These are phyloP conservation scores for Mycosphaerella sp. DNA, from an alignment of 2,329 filamentous ascomycete species.

Conservation along the genomic window DNA sequence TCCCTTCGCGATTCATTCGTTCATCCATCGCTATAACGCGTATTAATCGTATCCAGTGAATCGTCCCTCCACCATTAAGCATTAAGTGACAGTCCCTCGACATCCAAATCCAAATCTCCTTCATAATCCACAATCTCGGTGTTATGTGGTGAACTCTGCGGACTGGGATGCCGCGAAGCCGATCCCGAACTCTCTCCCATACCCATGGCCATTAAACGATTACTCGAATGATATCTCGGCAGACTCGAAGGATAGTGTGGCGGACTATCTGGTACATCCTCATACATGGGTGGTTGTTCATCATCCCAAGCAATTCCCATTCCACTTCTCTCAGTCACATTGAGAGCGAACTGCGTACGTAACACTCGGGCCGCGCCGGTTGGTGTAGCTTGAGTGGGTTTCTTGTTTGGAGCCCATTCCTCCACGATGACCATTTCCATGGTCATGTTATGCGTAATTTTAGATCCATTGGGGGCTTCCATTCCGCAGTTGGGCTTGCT, in stretches of 20 bases:
- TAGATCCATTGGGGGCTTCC: constrained; percentile 66
- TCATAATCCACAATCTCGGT: constrained; percentile 42
- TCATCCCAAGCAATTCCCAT: constrained; percentile 96
- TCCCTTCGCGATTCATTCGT: too few species aligned
- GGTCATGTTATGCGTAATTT: constrained; percentile 77
- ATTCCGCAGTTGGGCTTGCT: constrained; percentile 70
- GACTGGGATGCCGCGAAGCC: too few species aligned
- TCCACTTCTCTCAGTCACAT: constrained; percentile 75
- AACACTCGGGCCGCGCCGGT: constrained; percentile 87
- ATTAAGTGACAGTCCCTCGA: constrained; percentile 38
- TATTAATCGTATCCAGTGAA: not conserved
- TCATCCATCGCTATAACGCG: not conserved
- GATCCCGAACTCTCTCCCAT: not conserved
- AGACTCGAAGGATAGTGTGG: constrained; percentile 48
- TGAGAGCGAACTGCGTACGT: constrained; percentile 81
- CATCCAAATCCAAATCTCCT: constrained; percentile 42
- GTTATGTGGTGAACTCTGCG: constrained; percentile 3
- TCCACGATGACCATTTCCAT: constrained; percentile 92
- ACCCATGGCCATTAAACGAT: not conserved
- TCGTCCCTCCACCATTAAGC: too few species aligned
- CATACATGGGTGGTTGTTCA: constrained; percentile 87
- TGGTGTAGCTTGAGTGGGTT: constrained; percentile 69
- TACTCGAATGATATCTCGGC: not conserved
- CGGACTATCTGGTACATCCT: constrained; percentile 83
- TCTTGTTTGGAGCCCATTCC: constrained; percentile 68